phyloP scores from a whole-genome alignment of 306 rosid genomes.

The Quercus parvula region DNA sequence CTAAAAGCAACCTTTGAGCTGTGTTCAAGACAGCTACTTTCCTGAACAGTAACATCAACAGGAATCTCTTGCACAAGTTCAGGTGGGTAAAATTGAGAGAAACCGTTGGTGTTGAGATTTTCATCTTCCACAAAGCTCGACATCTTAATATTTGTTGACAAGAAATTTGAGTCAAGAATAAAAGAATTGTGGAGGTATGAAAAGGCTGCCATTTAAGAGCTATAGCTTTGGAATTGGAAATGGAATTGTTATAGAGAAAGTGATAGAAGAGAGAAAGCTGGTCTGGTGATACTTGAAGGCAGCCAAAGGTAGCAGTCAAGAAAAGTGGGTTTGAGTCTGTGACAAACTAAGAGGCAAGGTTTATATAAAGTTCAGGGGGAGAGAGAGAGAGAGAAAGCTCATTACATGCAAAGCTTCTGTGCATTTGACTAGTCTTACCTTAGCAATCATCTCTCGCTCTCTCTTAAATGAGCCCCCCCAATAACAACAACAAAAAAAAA shows the following conservation, averaged over 20 bases:
- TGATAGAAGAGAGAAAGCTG: slow-evolving; percentile 24
- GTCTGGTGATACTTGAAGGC: slow-evolving; percentile 2
- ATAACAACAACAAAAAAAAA: too few species aligned
- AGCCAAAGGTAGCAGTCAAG: slow-evolving; percentile 30
- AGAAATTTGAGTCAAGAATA: slow-evolving; percentile 46
- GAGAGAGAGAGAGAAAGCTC: not conserved
- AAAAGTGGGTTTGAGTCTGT: slow-evolving; percentile 35
- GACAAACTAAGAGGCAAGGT: slow-evolving; percentile 35
- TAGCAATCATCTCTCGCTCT: not conserved
- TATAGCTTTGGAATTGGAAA: slow-evolving; percentile 19
- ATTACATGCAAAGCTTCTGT: slow-evolving; percentile 24
- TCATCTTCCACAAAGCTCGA: slow-evolving; percentile 19
- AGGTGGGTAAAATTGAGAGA: slow-evolving; percentile 16
- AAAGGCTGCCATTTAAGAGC: slow-evolving; percentile 68
- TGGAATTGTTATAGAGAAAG: slow-evolving; percentile 28
- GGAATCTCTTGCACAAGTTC: slow-evolving; percentile 19
- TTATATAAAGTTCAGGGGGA: slow-evolving; percentile 38
- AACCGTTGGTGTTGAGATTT: slow-evolving; percentile 1
- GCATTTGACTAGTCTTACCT: slow-evolving; percentile 32
- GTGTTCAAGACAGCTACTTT: slow-evolving; percentile 47
- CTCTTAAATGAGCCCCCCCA: not conserved
- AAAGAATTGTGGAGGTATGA: slow-evolving; percentile 47
- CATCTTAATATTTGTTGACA: slow-evolving; percentile 28
- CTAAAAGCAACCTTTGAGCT: slow-evolving; percentile 33
- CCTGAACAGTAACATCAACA: slow-evolving; percentile 19